These are phyloP conservation scores for Phtheirospermum japonicum DNA, from an alignment of 257 asterid species.

Conservation along the genomic window DNA sequence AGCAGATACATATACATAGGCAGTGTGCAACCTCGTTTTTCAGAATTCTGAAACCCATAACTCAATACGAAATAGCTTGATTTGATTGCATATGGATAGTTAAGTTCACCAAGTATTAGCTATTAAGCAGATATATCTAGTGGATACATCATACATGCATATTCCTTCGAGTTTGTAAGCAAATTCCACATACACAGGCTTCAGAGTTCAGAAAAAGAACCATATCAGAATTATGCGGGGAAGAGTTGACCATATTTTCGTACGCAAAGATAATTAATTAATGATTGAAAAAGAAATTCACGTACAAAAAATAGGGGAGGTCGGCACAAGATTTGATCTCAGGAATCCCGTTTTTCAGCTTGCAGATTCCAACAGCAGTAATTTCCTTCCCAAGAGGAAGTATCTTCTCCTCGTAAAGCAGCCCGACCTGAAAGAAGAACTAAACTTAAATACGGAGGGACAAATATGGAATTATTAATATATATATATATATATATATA, in stretches of 20 bases:
- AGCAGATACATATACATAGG: neutral
- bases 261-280: conserved; percentile 6
- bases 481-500: no score
- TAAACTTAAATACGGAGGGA: conserved; percentile 4
- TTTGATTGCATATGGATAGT: conserved; percentile 8
- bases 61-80: neutral
- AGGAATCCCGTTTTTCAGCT: conserved; percentile 52
- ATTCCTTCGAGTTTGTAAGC: neutral
- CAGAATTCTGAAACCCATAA: neutral
- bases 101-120: neutral
- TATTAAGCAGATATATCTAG: neutral
- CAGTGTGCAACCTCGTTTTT: neutral
- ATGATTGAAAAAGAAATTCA: neutral
- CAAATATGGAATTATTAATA: conserved; percentile 20
- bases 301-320: conserved; percentile 89
- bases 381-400: conserved; percentile 79
- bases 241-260: neutral
- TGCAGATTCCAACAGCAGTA: conserved; percentile 78
- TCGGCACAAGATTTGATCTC: conserved; percentile 75
- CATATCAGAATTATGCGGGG: neutral
- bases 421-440: conserved; percentile 58
- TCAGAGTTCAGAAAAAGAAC: conserved; percentile 4
- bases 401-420: conserved; percentile 83
- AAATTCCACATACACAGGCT: neutral
- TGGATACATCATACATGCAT: conserved; percentile 1